Base-by-base conservation (phyloP, 2,329 filamentous ascomycete species). In the Aureobasidium vineae region DNA sequence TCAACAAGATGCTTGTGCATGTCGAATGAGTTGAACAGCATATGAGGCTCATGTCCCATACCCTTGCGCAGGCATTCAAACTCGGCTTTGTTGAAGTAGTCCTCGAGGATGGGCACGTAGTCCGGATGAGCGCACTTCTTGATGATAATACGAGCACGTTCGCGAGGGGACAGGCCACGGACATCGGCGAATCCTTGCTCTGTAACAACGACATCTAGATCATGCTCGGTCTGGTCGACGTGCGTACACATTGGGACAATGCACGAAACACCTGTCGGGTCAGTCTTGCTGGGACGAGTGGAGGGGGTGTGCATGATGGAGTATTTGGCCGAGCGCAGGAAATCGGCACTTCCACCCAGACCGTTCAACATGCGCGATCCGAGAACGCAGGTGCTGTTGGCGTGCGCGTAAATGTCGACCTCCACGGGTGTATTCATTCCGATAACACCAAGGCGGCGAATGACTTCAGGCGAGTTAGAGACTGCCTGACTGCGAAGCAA, bases 351-450 rank as follows among this genome's bases (percentile, higher is more conserved):
- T 4, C 91, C 91, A 59, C 91, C 91, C 7, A 95, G 86, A 13
- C 91, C 91, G 81, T 94, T 94, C 68, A 95, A 84, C 90, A 94
- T 95, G 66, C 92, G 88, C 69, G 85, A 89, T 70, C 92, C 92
- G 87, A 95, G 92, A 26, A 96, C 92, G 75, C 90, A 93, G 65
- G 92, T 96, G 69, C 85, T 89, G 85, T 96, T 97, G 72, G 92
- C 92, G 80, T 96, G 92, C 2, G 92, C 92, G 80, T 96, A 96
- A 74, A 96, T 96, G 79, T 96, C 92, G 19, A 96, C 92, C 79
- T 96, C 92, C 54, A 96, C 91, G 26, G 92, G 92, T 0, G 92
- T 96, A 84, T 96, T 96, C 92, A 96, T 96, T 76, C 91, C 92
- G 72, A 97, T 96, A 71, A 92, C 88, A 68, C 92, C 92, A 1